Evolutionary conservation across 2,329 filamentous ascomycete genomes (phyloP).

Genomic region (Trichoderma koningiopsis): DNA sequence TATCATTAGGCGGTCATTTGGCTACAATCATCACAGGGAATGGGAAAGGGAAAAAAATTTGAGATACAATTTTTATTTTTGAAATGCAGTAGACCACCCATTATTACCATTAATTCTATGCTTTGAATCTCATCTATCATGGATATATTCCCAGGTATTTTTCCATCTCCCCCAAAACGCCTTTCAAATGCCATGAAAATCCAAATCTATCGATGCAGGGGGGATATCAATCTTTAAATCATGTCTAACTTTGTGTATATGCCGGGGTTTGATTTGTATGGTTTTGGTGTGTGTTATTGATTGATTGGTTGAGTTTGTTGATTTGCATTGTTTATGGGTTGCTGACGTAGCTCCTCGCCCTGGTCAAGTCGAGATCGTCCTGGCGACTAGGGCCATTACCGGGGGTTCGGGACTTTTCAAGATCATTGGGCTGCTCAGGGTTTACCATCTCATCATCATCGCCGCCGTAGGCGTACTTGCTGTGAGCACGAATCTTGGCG

Average conservation of each 20-base stretch:
- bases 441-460: constrained; percentile 45
- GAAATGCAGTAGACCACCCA: not conserved
- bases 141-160: not conserved
- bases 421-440: constrained; percentile 36
- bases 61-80: not conserved
- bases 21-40: not conserved
- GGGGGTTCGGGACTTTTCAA: constrained; percentile 41
- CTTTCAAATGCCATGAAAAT: constrained; percentile 9
- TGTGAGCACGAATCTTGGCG: constrained; percentile 66
- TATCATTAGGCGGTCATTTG: not conserved
- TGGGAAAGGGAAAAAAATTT: not conserved
- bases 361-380: constrained; percentile 45
- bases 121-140: not conserved
- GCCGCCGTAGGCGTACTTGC: constrained; percentile 72
- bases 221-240: constrained; percentile 19
- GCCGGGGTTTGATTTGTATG: not conserved
- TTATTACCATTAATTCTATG: not conserved
- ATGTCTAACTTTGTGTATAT: not conserved
- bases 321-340: constrained; percentile 41
- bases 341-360: constrained; percentile 50
- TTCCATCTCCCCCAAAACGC: constrained; percentile 4
- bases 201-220: not conserved
- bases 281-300: not conserved
- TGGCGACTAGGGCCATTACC: constrained; percentile 35
- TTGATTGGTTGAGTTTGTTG: not conserved